These are phyloP conservation scores for Clonostachys byssicola DNA, from an alignment of 2,329 filamentous ascomycete genomes.

Conservation along the genomic window DNA sequence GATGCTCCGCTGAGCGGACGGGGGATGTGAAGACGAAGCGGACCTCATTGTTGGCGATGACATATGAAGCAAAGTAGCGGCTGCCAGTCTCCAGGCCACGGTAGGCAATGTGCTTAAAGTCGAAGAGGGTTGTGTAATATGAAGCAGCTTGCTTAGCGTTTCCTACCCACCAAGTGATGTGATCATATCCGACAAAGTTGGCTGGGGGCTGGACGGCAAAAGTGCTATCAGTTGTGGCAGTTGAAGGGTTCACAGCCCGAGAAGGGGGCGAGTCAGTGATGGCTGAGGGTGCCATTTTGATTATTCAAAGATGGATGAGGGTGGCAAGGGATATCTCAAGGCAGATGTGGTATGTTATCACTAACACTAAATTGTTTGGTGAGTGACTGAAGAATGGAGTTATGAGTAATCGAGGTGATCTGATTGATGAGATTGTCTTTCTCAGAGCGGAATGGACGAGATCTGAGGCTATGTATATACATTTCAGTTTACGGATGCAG, in stretches of 20 bases:
- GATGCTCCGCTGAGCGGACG: slow-evolving; percentile 55
- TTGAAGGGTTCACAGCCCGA: slow-evolving; percentile 33
- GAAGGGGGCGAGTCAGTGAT: slow-evolving; percentile 43
- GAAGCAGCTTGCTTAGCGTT: slow-evolving; percentile 93
- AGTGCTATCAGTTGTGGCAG: slow-evolving; percentile 40
- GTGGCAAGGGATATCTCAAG: too few relatives aligned
- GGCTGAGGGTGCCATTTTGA: slow-evolving; percentile 54
- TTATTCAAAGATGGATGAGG: slow-evolving; percentile 9
- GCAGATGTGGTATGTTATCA: too few relatives aligned
- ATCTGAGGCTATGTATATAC: neutral
- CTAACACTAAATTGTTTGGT: neutral
- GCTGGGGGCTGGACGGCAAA: slow-evolving; percentile 46
- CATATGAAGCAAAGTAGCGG: slow-evolving; percentile 77
- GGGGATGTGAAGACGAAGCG: slow-evolving; percentile 84
- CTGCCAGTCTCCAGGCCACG: slow-evolving; percentile 84
- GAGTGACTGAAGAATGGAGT: neutral
- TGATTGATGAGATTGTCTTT: neutral
- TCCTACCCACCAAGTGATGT: slow-evolving; percentile 93
- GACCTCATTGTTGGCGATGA: slow-evolving; percentile 71
- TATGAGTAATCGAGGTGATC: neutral
- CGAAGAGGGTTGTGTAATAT: slow-evolving; percentile 85
- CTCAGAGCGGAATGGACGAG: neutral
- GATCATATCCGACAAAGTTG: slow-evolving; percentile 81
- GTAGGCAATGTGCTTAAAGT: slow-evolving; percentile 80
- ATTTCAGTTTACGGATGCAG: too few relatives aligned